phyloP scores from a whole-genome alignment of 306 rosid genomes.

The Vicia faba region DNA sequence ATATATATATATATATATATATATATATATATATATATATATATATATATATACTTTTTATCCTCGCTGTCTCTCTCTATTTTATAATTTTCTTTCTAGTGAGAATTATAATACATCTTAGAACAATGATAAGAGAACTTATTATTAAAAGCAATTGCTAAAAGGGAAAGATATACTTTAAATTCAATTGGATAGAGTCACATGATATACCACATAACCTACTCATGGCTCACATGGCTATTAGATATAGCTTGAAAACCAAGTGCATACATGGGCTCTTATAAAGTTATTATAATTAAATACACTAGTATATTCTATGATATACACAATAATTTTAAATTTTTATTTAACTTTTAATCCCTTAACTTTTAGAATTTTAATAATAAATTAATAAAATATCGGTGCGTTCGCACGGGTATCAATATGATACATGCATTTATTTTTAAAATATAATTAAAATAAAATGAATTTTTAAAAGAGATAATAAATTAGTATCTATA shows the following conservation, averaged over 20 bases:
- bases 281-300: not conserved
- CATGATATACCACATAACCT: slow-evolving; percentile 42
- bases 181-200: slow-evolving; percentile 48
- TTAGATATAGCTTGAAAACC: slow-evolving; percentile 43
- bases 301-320: not conserved
- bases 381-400: no score
- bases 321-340: not conserved
- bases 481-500: no score
- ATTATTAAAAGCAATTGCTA: slow-evolving; percentile 3
- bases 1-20: no score
- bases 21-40: no score
- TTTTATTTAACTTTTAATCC: no score
- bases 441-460: no score
- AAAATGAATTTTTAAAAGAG: no score
- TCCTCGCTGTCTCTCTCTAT: not conserved
- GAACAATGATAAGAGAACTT: slow-evolving; percentile 1
- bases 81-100: not conserved
- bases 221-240: slow-evolving; percentile 65
- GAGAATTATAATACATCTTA: slow-evolving; percentile 13
- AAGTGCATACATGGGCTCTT: slow-evolving; percentile 52
- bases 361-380: no score
- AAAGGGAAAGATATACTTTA: slow-evolving; percentile 15
- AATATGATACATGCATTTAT: no score
- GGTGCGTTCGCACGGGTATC: no score
- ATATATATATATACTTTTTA: not conserved